Evolutionary conservation across 495 filamentous ascomycete genomes (phyloP).

Genomic region (Lepidopterella palustris): DNA sequence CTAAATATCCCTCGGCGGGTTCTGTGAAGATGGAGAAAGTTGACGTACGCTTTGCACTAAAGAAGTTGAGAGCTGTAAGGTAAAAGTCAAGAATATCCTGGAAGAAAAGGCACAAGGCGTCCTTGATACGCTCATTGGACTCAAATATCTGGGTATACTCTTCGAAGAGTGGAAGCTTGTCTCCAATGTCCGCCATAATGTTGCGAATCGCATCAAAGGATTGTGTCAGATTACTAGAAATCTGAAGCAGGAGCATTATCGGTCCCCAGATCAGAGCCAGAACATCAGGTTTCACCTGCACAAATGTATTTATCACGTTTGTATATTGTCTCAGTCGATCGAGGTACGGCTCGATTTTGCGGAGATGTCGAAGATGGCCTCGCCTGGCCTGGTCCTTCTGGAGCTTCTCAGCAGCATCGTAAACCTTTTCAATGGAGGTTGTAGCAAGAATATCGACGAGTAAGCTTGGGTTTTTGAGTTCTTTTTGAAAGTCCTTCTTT

Average conservation of each 20-base stretch:
- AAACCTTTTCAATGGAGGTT: constrained; percentile 29
- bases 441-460: not conserved
- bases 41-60: constrained; percentile 15
- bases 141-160: constrained; percentile 7
- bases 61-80: constrained; percentile 30
- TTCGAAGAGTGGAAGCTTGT: not conserved
- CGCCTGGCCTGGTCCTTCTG: constrained; percentile 29
- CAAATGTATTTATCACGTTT: constrained; percentile 29
- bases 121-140: constrained; percentile 18
- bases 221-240: not conserved
- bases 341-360: constrained; percentile 33
- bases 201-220: not conserved
- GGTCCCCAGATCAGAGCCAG: constrained; percentile 35
- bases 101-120: constrained; percentile 33
- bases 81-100: constrained; percentile 37
- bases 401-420: constrained; percentile 30
- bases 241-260: not conserved
- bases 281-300: constrained; percentile 35
- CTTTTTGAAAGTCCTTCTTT: not conserved
- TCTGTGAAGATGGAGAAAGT: not conserved
- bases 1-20: too few relatives aligned
- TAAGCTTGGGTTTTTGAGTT: not conserved
- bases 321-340: constrained; percentile 27
- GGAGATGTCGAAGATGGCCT: constrained; percentile 22
- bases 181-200: not conserved